Conservation (phyloP, 306 rosid species). For the Malus fusca region DNA sequence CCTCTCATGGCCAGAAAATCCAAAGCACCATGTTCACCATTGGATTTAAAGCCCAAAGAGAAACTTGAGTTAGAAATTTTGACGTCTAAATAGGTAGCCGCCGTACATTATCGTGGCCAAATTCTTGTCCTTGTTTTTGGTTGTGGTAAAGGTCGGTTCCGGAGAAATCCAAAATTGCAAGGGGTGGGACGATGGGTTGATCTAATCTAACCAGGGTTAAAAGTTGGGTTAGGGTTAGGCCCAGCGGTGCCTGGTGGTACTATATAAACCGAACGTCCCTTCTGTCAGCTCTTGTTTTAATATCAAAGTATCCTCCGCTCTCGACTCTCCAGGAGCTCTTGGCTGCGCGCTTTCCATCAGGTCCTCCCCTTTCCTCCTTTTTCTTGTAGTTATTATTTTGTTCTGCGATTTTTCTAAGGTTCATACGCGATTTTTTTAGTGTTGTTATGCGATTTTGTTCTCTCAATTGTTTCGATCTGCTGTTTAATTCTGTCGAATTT, state of each 20-base stretch:
- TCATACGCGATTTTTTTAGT: neutral
- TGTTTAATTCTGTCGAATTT: neutral
- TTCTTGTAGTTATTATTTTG: neutral
- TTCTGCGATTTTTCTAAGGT: neutral
- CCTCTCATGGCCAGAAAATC: too few species aligned
- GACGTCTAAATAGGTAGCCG: too few species aligned
- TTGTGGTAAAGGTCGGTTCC: neutral
- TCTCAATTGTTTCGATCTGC: neutral
- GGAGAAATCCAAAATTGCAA: neutral
- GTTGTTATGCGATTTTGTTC: neutral
- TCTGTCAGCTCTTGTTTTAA: neutral
- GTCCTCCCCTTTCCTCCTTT: neutral
- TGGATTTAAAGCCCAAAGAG: too few species aligned
- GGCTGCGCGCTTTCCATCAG: conserved; percentile 2
- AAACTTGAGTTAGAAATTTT: too few species aligned
- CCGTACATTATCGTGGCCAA: too few species aligned
- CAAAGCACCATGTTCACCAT: too few species aligned
- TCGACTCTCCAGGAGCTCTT: neutral
- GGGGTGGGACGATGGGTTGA: neutral
- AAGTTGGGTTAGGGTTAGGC: conserved; percentile 5
- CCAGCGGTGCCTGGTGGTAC: neutral
- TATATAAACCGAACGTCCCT: neutral
- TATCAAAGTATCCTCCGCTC: neutral
- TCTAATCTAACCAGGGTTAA: neutral
- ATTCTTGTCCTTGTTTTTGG: too few species aligned